Conservation (phyloP, 192 early-diverging fungal species). For the Dissophora ornata region DNA sequence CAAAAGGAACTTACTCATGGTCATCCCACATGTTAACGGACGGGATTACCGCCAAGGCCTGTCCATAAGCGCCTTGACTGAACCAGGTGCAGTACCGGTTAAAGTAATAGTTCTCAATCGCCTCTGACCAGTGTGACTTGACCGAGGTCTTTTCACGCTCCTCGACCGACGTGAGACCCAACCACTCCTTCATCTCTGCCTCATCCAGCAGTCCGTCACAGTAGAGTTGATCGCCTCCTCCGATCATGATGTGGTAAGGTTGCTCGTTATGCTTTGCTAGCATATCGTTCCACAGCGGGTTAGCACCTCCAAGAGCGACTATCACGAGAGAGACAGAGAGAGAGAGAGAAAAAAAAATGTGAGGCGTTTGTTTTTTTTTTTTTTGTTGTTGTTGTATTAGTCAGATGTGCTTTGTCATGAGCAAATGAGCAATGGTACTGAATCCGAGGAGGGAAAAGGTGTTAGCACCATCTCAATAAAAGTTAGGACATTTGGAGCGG, state of each 20-base stretch:
- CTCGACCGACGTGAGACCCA: constrained; percentile 38
- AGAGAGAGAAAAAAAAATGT: constrained; percentile 1
- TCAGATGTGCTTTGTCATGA: too few relatives aligned
- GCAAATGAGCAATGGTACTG: too few relatives aligned
- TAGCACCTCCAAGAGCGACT: constrained; percentile 55
- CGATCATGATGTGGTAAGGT: constrained; percentile 78
- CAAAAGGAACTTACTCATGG: constrained; percentile 65
- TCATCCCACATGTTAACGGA: constrained; percentile 86
- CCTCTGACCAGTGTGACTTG: constrained; percentile 18
- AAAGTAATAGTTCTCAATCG: constrained; percentile 47
- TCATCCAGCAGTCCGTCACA: constrained; percentile 68
- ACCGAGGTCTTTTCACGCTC: constrained; percentile 43
- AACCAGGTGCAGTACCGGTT: constrained; percentile 50
- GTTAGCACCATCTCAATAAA: too few relatives aligned
- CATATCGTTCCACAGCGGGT: constrained; percentile 76
- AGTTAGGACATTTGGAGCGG: too few relatives aligned
- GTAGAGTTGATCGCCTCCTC: constrained; percentile 83
- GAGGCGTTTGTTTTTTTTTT: too few relatives aligned
- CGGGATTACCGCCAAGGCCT: constrained; percentile 79
- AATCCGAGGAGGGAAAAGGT: too few relatives aligned
- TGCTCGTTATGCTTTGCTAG: constrained; percentile 65
- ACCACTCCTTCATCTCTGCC: constrained; percentile 70
- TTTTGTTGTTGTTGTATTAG: too few relatives aligned
- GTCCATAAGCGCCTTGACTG: constrained; percentile 41
- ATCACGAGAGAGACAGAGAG: constrained; percentile 45